phyloP scores from a whole-genome alignment of 2,329 filamentous ascomycete genomes.

The Cadophora sp. region DNA sequence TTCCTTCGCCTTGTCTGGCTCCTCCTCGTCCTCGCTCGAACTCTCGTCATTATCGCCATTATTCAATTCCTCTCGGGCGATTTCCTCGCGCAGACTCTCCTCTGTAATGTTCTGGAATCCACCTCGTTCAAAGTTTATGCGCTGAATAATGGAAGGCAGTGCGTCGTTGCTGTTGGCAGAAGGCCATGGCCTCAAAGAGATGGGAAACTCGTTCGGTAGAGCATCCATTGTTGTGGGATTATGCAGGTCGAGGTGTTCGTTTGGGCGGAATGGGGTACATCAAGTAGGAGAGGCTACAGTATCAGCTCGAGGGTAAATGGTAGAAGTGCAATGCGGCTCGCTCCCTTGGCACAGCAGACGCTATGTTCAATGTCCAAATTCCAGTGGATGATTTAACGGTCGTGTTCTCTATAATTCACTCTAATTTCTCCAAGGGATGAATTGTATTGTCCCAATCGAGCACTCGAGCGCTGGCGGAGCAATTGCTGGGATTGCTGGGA shows the following conservation, averaged over 20 bases:
- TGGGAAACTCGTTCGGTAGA: slow-evolving; percentile 52
- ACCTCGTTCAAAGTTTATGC: slow-evolving; percentile 79
- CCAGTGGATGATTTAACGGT: background rate
- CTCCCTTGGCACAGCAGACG: background rate
- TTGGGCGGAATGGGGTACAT: background rate
- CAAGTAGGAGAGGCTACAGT: background rate
- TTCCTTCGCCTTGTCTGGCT: slow-evolving; percentile 45
- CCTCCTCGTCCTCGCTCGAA: slow-evolving; percentile 56
- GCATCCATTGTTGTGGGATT: slow-evolving; percentile 34
- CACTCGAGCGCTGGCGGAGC: background rate
- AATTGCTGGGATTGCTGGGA: background rate
- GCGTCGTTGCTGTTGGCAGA: slow-evolving; percentile 55
- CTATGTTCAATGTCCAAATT: background rate
- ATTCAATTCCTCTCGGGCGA: slow-evolving; percentile 54
- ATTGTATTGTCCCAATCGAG: background rate
- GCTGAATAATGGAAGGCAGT: slow-evolving; percentile 77
- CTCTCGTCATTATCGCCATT: slow-evolving; percentile 52
- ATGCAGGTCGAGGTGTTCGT: background rate
- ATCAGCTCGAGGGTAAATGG: background rate
- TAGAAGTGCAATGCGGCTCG: background rate
- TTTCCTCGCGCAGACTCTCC: slow-evolving; percentile 72
- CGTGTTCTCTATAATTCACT: background rate
- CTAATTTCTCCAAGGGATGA: background rate
- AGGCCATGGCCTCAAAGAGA: slow-evolving; percentile 71
- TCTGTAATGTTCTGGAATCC: slow-evolving; percentile 85